A percentile compares a stretch with the other conserved stretches of the same genome.
These are phyloP conservation scores for Dissophora ornata DNA, from an alignment of 192 early-diverging fungal species.

Conservation along the genomic window DNA sequence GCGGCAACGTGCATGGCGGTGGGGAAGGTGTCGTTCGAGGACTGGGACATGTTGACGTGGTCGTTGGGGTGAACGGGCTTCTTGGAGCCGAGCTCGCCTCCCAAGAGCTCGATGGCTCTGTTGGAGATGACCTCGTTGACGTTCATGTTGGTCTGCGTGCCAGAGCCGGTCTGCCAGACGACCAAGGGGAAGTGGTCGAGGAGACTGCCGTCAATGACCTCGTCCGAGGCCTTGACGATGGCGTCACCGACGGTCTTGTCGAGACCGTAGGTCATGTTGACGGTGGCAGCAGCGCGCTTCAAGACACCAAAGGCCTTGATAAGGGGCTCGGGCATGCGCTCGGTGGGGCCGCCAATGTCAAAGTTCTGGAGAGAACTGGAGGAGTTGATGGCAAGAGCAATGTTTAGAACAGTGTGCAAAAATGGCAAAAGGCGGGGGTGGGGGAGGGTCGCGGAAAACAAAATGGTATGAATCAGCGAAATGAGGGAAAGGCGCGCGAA, in stretches of 20 bases:
- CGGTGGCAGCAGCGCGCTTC: slow-evolving; percentile 95
- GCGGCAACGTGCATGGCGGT: slow-evolving; percentile 99
- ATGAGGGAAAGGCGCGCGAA: neutral
- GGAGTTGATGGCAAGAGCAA: neutral
- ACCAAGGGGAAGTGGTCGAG: slow-evolving; percentile 98
- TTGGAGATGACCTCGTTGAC: slow-evolving; percentile 98
- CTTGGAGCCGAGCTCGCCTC: slow-evolving; percentile 91
- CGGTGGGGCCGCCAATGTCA: slow-evolving; percentile 92
- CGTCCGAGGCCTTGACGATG: slow-evolving; percentile 89
- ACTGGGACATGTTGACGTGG: slow-evolving; percentile 99
- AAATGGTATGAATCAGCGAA: no score
- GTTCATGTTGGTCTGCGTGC: slow-evolving; percentile 99
- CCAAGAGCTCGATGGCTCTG: slow-evolving; percentile 96
- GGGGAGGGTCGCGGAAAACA: neutral
- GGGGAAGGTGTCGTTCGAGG: slow-evolving; percentile 99
- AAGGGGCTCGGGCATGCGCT: slow-evolving; percentile 95
- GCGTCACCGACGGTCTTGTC: slow-evolving; percentile 85
- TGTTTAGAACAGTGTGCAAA: slow-evolving; percentile 5
- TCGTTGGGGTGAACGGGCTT: slow-evolving; percentile 99
- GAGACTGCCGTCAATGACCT: slow-evolving; percentile 93
- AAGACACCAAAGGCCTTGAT: slow-evolving; percentile 95
- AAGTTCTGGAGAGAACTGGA: slow-evolving; percentile 94
- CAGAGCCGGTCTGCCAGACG: slow-evolving; percentile 98
- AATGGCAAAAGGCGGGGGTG: slow-evolving; percentile 13
- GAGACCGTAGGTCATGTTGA: slow-evolving; percentile 93